Conservation (phyloP, 2,329 filamentous ascomycete species). For the Tolypocladium inflatum region DNA sequence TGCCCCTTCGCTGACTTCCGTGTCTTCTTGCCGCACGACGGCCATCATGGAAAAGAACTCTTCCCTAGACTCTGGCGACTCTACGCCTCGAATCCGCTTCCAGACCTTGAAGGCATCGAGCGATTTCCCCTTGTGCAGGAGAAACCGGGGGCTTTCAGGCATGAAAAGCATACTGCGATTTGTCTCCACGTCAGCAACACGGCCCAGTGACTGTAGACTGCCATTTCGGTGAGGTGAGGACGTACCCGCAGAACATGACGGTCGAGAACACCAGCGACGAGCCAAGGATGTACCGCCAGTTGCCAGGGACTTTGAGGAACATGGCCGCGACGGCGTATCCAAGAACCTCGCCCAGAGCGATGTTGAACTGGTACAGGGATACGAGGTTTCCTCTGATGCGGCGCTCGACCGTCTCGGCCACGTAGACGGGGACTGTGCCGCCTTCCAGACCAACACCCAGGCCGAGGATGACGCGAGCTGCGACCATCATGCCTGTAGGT, state of each 20-base stretch:
- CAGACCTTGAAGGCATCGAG: slow-evolving; percentile 50
- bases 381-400: slow-evolving; percentile 62
- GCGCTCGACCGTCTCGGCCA: slow-evolving; percentile 61
- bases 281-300: slow-evolving; percentile 67
- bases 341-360: slow-evolving; percentile 64
- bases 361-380: slow-evolving; percentile 67
- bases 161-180: slow-evolving; percentile 56
- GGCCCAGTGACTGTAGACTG: fast-evolving
- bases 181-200: slow-evolving; percentile 29
- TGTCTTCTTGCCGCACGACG: slow-evolving; percentile 48
- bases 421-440: slow-evolving; percentile 66
- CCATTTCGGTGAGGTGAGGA: neutral
- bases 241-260: slow-evolving; percentile 25
- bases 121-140: slow-evolving; percentile 54
- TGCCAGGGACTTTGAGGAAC: slow-evolving; percentile 58
- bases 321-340: slow-evolving; percentile 66
- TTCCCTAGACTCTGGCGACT: slow-evolving; percentile 46
- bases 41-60: slow-evolving; percentile 66
- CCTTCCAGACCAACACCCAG: slow-evolving; percentile 64
- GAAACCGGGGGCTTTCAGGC: slow-evolving; percentile 58
- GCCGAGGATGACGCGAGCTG: slow-evolving; percentile 58
- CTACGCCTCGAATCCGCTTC: slow-evolving; percentile 60
- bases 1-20: slow-evolving; percentile 37
- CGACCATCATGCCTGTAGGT: slow-evolving; percentile 51
- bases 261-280: slow-evolving; percentile 60